Evolutionary conservation across 1,284 basidiomycete genomes (phyloP).

Genomic region (Dichomitus squalens): DNA sequence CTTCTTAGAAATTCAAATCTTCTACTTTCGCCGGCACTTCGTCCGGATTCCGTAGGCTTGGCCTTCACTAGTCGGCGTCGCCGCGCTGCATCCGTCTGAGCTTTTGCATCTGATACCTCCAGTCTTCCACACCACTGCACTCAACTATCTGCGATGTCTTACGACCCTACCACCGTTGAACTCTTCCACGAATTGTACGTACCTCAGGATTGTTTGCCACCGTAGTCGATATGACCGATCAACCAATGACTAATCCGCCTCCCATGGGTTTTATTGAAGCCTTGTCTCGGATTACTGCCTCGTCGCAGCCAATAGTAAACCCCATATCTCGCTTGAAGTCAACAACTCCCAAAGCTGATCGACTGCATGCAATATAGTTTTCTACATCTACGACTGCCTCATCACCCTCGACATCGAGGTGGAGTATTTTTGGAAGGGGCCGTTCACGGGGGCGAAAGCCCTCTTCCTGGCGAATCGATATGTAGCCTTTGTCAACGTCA

Average conservation of each 20-base stretch:
- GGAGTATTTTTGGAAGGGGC: constrained; percentile 6
- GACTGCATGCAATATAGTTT: too few relatives aligned
- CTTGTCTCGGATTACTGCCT: not conserved
- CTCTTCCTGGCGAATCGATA: constrained; percentile 15
- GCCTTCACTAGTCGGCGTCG: too few relatives aligned
- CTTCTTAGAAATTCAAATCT: too few relatives aligned
- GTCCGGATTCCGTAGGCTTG: too few relatives aligned
- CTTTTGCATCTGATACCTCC: not conserved
- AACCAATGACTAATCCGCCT: too few relatives aligned
- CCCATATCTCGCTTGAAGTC: too few relatives aligned
- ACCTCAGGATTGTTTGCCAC: not conserved
- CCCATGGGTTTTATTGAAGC: not conserved
- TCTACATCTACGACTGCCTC: constrained; percentile 6
- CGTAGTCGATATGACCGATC: not conserved
- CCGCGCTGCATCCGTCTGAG: not conserved
- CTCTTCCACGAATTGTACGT: not conserved
- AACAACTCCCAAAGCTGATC: too few relatives aligned
- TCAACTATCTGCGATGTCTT: not conserved
- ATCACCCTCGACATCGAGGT: constrained; percentile 16
- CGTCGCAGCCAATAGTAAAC: not conserved
- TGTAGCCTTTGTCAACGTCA: not conserved
- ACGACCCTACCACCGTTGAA: not conserved
- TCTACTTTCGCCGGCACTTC: too few relatives aligned
- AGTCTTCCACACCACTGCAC: not conserved
- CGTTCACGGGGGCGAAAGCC: constrained; percentile 1